phyloP scores from a whole-genome alignment of 1,284 basidiomycete species.

The Pseudozyma sp. region DNA sequence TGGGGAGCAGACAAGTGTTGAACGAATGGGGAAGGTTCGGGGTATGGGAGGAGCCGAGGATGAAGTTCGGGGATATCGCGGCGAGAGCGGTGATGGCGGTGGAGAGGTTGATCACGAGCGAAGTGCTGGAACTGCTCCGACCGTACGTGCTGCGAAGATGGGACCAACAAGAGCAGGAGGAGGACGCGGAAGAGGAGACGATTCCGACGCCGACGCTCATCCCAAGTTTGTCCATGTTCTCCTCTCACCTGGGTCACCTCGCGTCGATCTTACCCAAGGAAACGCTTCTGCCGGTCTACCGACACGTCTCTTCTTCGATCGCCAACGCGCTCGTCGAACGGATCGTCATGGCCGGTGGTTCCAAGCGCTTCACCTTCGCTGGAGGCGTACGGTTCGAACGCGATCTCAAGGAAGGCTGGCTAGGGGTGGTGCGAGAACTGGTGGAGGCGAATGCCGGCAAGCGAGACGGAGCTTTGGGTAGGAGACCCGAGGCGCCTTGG shows the following conservation, averaged over 20 bases:
- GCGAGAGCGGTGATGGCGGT: slow-evolving; percentile 41
- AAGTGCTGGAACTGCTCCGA: slow-evolving; percentile 54
- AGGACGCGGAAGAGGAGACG: slow-evolving; percentile 20
- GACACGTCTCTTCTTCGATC: slow-evolving; percentile 39
- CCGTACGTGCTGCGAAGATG: slow-evolving; percentile 48
- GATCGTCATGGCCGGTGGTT: slow-evolving; percentile 56
- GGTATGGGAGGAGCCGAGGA: slow-evolving; percentile 57
- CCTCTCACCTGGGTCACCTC: slow-evolving; percentile 55
- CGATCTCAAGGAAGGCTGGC: slow-evolving; percentile 59
- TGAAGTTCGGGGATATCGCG: slow-evolving; percentile 47
- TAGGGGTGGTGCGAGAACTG: slow-evolving; percentile 51
- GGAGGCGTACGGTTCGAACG: slow-evolving; percentile 37
- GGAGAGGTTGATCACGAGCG: slow-evolving; percentile 53
- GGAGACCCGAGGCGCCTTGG: slow-evolving; percentile 52
- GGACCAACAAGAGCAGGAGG: slow-evolving; percentile 27
- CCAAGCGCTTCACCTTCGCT: slow-evolving; percentile 21
- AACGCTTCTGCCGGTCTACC: slow-evolving; percentile 53
- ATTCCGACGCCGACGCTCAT: slow-evolving; percentile 56
- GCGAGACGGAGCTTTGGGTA: slow-evolving; percentile 28
- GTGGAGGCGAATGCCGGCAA: not conserved
- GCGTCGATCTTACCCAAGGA: slow-evolving; percentile 45
- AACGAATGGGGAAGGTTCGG: slow-evolving; percentile 35
- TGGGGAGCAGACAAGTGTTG: slow-evolving; percentile 12
- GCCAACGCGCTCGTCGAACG: slow-evolving; percentile 52
- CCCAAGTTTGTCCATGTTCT: slow-evolving; percentile 55